Evolutionary conservation across 495 filamentous ascomycete genomes (phyloP), one percentile per base, ranked within the genome.

Genomic region (Daldinia bambusicola): DNA sequence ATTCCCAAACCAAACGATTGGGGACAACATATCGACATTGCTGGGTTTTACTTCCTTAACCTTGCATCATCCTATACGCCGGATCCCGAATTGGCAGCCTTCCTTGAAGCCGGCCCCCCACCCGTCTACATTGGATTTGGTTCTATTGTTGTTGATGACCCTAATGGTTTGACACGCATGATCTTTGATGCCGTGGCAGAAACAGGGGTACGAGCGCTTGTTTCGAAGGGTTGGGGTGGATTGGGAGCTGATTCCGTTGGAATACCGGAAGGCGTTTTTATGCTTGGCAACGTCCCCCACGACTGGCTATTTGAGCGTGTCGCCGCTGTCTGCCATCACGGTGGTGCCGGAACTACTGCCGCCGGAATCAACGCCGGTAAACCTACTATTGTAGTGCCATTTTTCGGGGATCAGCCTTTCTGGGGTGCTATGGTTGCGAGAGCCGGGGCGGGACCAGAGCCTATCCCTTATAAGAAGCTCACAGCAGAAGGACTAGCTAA

Each of bases 401-500:
- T 95, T 80, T 95, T 95, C 71, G 92, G 92, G 4, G 92, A 95
- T 62, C 92, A 95, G 74, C 89, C 90, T 1, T 95, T 94, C 67
- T 95, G 92, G 92, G 92, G 92, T 16, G 80, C 85, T 1, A 92
- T 95, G 84, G 86, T 95, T 20, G 88, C 89, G 2, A 82, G 79
- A 50, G 88, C 91, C 16, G 90, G 90, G 5, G 92, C 92, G 1
- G 92, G 92, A 3, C 92, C 92, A 0, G 69, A 77, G 0, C 92
- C 92, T 0, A 91, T 94, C 63, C 89, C 91, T 0, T 85, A 89
- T 76, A 91, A 89, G 70, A 82, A 87, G 22, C 80, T 96, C 22
- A 92, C 86, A 0, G 82, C 85, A 0, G 84, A 88, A 3, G 87
- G 84, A 0, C 78, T 96, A 7, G 88, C 89, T 0, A 82, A 84